phyloP scores from a whole-genome alignment of 176 grass and related monocot species.

The Elymus sibiricus region DNA sequence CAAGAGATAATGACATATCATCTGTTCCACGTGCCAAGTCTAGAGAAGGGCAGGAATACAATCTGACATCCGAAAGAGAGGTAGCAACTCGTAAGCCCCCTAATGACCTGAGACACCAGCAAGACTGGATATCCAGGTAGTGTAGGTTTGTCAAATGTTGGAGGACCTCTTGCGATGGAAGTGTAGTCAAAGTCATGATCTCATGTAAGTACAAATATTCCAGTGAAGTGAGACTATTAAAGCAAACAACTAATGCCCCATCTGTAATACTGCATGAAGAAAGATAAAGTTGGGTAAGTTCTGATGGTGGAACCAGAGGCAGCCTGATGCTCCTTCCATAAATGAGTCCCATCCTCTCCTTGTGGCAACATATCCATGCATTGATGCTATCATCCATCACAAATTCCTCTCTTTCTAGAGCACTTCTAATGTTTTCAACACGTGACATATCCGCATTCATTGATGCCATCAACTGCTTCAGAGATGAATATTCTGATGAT shows the following conservation, averaged over 20 bases:
- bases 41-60: neutral
- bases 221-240: neutral
- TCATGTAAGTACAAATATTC: fast-evolving
- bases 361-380: neutral
- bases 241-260: neutral
- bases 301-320: neutral
- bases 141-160: neutral
- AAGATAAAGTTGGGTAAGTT: neutral
- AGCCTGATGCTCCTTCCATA: neutral
- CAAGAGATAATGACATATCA: neutral
- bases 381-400: neutral
- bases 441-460: neutral
- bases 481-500: neutral
- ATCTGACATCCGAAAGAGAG: neutral
- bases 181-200: neutral
- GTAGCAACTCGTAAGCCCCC: neutral
- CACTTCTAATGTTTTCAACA: neutral
- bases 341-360: neutral
- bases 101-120: neutral
- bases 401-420: neutral
- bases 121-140: neutral
- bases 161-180: neutral
- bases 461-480: neutral
- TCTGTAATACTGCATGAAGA: neutral
- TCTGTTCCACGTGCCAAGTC: neutral